phyloP scores from a whole-genome alignment of 2,329 filamentous ascomycete species.

The Fusarium gaditjirri region DNA sequence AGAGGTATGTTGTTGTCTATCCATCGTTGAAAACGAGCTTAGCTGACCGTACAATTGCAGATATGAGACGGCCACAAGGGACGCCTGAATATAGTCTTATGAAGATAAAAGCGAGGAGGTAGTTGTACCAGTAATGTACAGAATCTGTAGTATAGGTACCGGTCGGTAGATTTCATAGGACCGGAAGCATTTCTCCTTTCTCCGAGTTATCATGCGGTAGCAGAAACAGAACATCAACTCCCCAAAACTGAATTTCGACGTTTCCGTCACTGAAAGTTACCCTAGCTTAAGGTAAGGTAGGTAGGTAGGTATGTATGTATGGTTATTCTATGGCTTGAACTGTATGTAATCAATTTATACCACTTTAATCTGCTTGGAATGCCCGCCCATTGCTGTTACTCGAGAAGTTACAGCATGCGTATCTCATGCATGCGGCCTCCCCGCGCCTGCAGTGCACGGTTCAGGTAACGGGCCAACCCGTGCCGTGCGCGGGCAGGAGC shows the following conservation, averaged over 20 bases:
- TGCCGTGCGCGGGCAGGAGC: conserved; percentile 23
- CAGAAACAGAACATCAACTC: conserved; percentile 32
- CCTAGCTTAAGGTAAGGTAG: neutral
- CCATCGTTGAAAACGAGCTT: conserved; percentile 37
- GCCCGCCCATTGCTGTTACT: conserved; percentile 5
- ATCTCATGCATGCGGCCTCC: conserved; percentile 29
- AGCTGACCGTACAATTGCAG: conserved; percentile 46
- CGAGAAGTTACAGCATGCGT: conserved; percentile 6
- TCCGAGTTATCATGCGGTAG: neutral
- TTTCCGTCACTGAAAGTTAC: neutral
- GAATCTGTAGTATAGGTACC: conserved; percentile 33
- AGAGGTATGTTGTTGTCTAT: conserved; percentile 73
- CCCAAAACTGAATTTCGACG: neutral
- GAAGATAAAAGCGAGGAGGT: neutral
- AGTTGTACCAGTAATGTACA: conserved; percentile 37
- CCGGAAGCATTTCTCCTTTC: conserved; percentile 3
- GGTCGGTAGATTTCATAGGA: conserved; percentile 18
- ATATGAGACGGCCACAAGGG: conserved; percentile 72
- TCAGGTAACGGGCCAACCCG: conserved; percentile 40
- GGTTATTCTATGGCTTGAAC: conserved; percentile 5
- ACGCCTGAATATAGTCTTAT: conserved; percentile 42
- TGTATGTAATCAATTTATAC: neutral
- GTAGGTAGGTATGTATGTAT: neutral
- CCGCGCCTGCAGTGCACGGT: conserved; percentile 36
- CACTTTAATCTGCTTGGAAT: conserved; percentile 11